Evolutionary conservation across 2,329 filamentous ascomycete species (phyloP).

Genomic region (Fusarium sambucinum): DNA sequence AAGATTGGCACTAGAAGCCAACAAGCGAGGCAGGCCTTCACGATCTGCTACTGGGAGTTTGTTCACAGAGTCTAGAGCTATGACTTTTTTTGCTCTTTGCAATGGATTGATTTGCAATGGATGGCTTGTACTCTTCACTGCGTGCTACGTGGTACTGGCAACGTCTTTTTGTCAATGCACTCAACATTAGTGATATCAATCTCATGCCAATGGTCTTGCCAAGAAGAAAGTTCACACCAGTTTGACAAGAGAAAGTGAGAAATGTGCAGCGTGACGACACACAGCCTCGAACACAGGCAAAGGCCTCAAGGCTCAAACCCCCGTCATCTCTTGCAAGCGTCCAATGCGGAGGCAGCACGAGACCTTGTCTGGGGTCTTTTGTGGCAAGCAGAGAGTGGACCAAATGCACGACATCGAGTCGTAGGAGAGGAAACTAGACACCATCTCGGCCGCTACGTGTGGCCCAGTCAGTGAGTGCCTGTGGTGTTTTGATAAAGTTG

Average conservation of each 20-base stretch:
- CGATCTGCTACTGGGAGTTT: constrained; percentile 24
- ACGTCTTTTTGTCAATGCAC: constrained; percentile 6
- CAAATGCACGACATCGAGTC: constrained; percentile 59
- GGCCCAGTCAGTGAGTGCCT: constrained; percentile 36
- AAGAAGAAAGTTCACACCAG: constrained; percentile 45
- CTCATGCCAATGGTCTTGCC: constrained; percentile 22
- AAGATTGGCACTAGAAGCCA: constrained; percentile 28
- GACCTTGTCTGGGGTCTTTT: constrained; percentile 44
- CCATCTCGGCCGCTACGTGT: constrained; percentile 35
- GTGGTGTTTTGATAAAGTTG: constrained; percentile 38
- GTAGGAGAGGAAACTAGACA: constrained; percentile 33
- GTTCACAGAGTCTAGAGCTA: constrained; percentile 3
- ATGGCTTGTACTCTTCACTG: not conserved
- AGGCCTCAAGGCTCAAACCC: constrained; percentile 32
- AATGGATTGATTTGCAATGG: not conserved
- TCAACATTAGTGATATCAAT: constrained; percentile 3
- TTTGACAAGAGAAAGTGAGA: constrained; percentile 29
- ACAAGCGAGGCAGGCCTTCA: constrained; percentile 23
- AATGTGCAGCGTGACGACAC: constrained; percentile 45
- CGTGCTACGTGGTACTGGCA: constrained; percentile 11
- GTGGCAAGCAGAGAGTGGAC: constrained; percentile 45
- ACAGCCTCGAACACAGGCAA: constrained; percentile 44
- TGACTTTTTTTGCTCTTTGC: not conserved
- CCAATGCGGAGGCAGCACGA: constrained; percentile 53
- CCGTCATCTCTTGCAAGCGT: constrained; percentile 37